These are phyloP conservation scores for Torulaspora franciscae DNA, from an alignment of 805 yeast genomes.

Conservation along the genomic window DNA sequence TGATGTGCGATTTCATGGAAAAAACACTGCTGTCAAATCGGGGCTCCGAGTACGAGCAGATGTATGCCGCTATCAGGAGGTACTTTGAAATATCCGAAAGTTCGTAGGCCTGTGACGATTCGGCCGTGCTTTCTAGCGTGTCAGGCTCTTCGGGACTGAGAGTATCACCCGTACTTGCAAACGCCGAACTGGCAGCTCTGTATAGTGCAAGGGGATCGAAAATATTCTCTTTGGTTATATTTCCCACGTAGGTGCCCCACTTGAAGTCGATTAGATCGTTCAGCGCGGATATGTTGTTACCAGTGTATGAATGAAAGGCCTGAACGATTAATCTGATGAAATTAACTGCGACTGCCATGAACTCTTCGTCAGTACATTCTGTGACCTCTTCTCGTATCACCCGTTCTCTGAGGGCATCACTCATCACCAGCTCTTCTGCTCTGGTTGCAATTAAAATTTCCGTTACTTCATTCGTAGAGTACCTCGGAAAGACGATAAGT, in stretches of 20 bases:
- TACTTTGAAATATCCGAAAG: slow-evolving; percentile 61
- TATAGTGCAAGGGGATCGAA: slow-evolving; percentile 30
- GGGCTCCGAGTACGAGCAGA: slow-evolving; percentile 74
- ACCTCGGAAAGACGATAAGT: slow-evolving; percentile 30
- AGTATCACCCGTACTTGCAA: slow-evolving; percentile 35
- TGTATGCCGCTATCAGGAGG: slow-evolving; percentile 72
- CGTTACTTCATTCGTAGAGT: slow-evolving; percentile 23
- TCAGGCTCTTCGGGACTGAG: slow-evolving; percentile 19
- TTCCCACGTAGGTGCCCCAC: slow-evolving; percentile 26
- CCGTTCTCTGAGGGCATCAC: slow-evolving; percentile 9
- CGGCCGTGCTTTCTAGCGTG: slow-evolving; percentile 10
- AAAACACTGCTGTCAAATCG: slow-evolving; percentile 65
- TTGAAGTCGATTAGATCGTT: slow-evolving; percentile 31
- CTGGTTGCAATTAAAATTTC: slow-evolving; percentile 20
- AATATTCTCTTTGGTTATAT: slow-evolving; percentile 19
- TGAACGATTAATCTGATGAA: slow-evolving; percentile 31
- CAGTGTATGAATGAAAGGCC: slow-evolving; percentile 33
- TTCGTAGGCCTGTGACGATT: slow-evolving; percentile 35
- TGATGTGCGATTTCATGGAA: slow-evolving; percentile 47
- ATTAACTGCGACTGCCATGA: slow-evolving; percentile 17
- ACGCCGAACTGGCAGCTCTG: slow-evolving; percentile 30
- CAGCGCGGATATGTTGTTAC: slow-evolving; percentile 28
- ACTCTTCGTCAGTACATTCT: slow-evolving; percentile 18
- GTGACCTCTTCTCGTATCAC: slow-evolving; percentile 12
- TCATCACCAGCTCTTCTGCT: slow-evolving; percentile 16